Base-by-base conservation (phyloP, 2,329 filamentous ascomycete genomes). In the Capronia coronata region DNA sequence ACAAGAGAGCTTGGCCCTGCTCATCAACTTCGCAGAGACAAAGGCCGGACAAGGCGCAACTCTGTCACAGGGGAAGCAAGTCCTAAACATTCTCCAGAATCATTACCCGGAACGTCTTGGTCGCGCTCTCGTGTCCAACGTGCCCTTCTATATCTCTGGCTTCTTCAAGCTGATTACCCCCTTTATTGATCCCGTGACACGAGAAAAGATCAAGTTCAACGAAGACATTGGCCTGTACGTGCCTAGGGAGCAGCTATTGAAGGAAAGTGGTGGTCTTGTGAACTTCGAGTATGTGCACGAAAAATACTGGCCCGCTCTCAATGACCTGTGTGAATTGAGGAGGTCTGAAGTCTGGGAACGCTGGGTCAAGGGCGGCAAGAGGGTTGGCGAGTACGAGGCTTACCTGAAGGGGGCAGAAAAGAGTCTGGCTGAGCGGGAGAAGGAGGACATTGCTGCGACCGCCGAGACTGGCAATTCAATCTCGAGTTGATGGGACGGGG, bases 81-180 rank as follows among this genome's bases (percentile, higher is more conserved):
- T 90, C n/a, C 72, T 98, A 61, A 77, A 84, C 65, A 94, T 98
- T 59, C 75, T 98, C 54, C 93, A 98, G 71, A 90, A 85, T 58
- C 90, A 98, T 71, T 97, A 97, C 65, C 93, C 93, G 0, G 93
- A 98, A 73, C 76, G 93, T 47, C 73, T 98, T 25, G 93, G 93
- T 40, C 81, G 85, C 61, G 90, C 91, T 2, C 76, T 97, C 61
- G 87, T 97, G 54, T 86, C 90, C 59, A 94, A 97, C 59, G 87
- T 95, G 42, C 91, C 91, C 0, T 96, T 87, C 82, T 78, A 94
- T 56, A 87, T 97, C 54, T 84, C 80, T 68, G 86, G 86, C 43
- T 98, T 98, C 77, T 94, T 97, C 77, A 96, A 94, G 70, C 74
- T 96, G 62, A 90, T 98, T 70, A 89, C 82, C 3, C 89, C 91